A percentile compares a stretch with the other conserved stretches of the same genome.
Conservation (phyloP, 371 early-diverging fungal genomes). For the Apophysomyces trapeziformis region DNA sequence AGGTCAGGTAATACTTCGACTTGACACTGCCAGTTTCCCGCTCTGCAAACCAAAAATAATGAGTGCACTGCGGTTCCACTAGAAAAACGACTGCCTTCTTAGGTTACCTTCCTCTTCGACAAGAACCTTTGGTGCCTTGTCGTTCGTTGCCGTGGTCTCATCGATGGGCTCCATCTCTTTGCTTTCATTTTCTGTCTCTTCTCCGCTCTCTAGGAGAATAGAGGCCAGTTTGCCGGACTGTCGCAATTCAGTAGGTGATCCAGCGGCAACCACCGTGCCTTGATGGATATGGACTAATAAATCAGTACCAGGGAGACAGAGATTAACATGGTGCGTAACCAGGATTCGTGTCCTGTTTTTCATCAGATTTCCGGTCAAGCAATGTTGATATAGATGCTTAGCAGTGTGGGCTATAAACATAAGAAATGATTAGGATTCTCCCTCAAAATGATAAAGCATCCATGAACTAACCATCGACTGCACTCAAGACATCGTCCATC, state of each 20-base stretch:
- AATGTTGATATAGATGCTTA: not conserved
- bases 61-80: not conserved
- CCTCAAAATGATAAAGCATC: constrained; percentile 16
- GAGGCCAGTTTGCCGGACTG: constrained; percentile 34
- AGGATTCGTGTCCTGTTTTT: not conserved
- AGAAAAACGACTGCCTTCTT: too few relatives aligned
- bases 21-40: not conserved
- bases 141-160: constrained; percentile 12
- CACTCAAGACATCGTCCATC: constrained; percentile 73
- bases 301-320: not conserved
- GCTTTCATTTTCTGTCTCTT: not conserved
- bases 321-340: not conserved
- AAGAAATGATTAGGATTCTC: not conserved
- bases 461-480: constrained; percentile 62
- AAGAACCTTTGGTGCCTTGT: constrained; percentile 21
- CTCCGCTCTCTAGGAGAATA: constrained; percentile 36
- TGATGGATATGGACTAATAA: not conserved
- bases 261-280: not conserved
- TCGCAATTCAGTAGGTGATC: constrained; percentile 21
- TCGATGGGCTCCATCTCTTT: constrained; percentile 11
- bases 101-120: constrained; percentile 27
- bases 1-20: not conserved
- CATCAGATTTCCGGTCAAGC: not conserved
- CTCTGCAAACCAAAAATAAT: not conserved
- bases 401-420: constrained; percentile 54